These are phyloP conservation scores for Candida quercuum DNA, from an alignment of 805 yeast genomes.

Conservation along the genomic window DNA sequence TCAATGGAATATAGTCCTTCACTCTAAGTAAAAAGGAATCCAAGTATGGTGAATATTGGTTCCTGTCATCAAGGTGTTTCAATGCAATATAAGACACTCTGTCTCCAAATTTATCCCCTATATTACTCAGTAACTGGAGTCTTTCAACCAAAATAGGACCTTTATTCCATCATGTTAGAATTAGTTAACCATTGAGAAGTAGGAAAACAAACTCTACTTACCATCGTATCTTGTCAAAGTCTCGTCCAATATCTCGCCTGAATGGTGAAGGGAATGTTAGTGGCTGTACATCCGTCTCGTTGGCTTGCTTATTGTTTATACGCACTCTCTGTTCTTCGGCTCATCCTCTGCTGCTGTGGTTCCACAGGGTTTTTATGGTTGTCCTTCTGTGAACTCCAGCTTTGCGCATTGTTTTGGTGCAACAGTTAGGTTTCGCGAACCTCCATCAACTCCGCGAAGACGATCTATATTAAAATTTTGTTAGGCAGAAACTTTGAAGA, in stretches of 20 bases:
- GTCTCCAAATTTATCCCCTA: constrained; percentile 4
- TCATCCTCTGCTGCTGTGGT: too few species aligned
- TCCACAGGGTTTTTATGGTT: too few species aligned
- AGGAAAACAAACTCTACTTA: neutral
- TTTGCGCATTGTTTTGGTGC: too few species aligned
- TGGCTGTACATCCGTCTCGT: neutral
- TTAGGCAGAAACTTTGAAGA: too few species aligned
- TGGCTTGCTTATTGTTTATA: too few species aligned
- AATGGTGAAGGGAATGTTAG: neutral
- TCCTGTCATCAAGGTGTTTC: constrained; percentile 10
- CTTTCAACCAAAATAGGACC: constrained; percentile 20
- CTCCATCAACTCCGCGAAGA: too few species aligned
- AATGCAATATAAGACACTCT: constrained; percentile 16
- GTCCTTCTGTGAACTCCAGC: too few species aligned
- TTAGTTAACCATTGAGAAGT: neutral
- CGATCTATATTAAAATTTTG: too few species aligned
- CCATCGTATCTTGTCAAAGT: neutral
- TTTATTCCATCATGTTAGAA: constrained; percentile 3
- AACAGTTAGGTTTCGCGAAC: too few species aligned
- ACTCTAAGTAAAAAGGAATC: constrained; percentile 10
- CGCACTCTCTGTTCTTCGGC: too few species aligned
- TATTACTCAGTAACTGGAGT: constrained; percentile 8
- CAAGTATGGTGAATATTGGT: constrained; percentile 14
- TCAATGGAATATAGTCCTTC: neutral
- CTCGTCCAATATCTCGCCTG: neutral